Evolutionary conservation across 1,284 basidiomycete species (phyloP), one percentile per base, ranked within the genome.

Genomic region (Irpex sp.): DNA sequence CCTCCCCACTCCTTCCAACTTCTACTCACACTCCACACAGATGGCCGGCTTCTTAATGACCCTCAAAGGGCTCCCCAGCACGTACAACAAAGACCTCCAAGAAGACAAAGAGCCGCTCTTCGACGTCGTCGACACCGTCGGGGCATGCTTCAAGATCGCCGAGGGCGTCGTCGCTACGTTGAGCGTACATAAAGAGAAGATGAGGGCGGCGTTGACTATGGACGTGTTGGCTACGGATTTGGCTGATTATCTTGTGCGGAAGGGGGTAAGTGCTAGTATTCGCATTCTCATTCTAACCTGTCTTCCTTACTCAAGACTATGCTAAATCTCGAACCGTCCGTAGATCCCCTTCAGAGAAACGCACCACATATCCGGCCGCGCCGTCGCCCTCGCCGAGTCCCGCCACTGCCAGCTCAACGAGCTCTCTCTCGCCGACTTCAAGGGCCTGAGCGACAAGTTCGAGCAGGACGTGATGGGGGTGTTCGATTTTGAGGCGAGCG

Each of bases 21-120:
- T 2, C 36, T 38, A 11, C 11, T 26, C 26, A 40, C 31, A 26
- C 17, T 17, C 31, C 4, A 7, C 56, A 38, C 72, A 94, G 91
- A 96, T 98, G 92, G 86, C 97, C n/a, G 97, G 97, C 4, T 98
- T 99, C 81, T 81, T 98, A 80, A 96, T 98, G 93, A 96, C 94
- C 5, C 82, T 97, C 72, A 99, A 99, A 75, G 97, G 97, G 31
- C 82, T 98, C 58, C 97, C 97, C 8, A 97, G 97, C 34, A 98
- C 97, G 7, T 99, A 99, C 81, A 98, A 99, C 83, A 99, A 99
- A 78, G 97, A 99, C 77, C 80, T 99, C 64, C 97, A 99, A 77
- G 97, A 99, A 77, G 96, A 97, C 78, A 98, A 99, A 78, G 97
- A 99, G 75, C 96, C 97, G 0, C 79, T 99, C 62, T 99, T 98